These are phyloP conservation scores for Solanum clarkiae DNA, from an alignment of 257 asterid species.

Conservation along the genomic window DNA sequence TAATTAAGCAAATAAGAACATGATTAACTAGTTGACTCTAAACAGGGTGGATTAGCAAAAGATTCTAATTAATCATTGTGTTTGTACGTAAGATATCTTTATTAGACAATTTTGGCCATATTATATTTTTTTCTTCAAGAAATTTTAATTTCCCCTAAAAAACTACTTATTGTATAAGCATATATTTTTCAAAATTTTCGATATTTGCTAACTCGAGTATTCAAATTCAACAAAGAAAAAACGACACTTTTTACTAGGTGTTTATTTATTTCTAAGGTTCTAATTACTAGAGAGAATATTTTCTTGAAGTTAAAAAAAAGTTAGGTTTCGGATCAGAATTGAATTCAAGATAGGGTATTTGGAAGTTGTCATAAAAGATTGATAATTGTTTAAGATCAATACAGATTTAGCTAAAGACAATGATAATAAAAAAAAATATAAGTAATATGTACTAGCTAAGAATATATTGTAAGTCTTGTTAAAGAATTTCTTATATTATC, in stretches of 20 bases:
- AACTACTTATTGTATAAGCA: neutral
- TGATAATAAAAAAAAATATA: neutral
- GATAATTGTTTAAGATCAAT: neutral
- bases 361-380: neutral
- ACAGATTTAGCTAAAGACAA: neutral
- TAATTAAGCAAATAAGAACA: neutral
- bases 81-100: neutral
- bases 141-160: neutral
- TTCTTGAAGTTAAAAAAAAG: neutral
- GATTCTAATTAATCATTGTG: neutral
- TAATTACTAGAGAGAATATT: neutral
- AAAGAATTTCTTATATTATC: no score
- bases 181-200: neutral
- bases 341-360: neutral
- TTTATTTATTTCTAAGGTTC: neutral
- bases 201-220: neutral
- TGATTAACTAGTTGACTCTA: neutral
- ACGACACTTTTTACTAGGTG: neutral
- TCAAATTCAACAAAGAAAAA: neutral
- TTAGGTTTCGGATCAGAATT: neutral
- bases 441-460: neutral
- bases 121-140: neutral
- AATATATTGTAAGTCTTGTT: neutral
- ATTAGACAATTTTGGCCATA: neutral
- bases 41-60: neutral